Base-by-base conservation (phyloP, 2,329 filamentous ascomycete genomes). In the Myriosclerotinia scirpicola region DNA sequence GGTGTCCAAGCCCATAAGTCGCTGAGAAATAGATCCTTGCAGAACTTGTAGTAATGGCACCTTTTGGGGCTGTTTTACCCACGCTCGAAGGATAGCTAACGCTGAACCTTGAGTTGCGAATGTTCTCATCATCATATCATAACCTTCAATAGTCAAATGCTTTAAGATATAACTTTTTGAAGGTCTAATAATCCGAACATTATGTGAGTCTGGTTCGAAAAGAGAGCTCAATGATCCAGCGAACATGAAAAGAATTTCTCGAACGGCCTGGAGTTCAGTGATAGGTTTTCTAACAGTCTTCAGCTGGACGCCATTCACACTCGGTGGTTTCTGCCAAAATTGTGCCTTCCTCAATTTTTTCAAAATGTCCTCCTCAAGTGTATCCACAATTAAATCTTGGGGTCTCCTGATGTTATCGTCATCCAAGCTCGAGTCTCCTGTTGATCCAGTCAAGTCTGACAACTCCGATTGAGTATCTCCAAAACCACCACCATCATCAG, bases 241-340 rank as follows among this genome's bases (percentile, higher is more conserved):
- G 0, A 98, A 83, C 91, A 97, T 96, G 73, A 92, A 94, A 0
- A 97, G 80, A 0, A 87, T 85, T 74, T 98, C 93, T 58, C 92
- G 86, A 36, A 93, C 80, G 14, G 88, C 81, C 70, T 93, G 87
- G 1, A 90, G 80, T 75, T 97, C 93, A 30, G 74, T 75, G 50
- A 75, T 71, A 34, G 63, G 69, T 54, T 70, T 75, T 61, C 71
- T 74, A 34, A 74, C 72, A 5, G 73, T 75, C 54, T 74, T 71
- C 46, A 75, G 56, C 61, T 69, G 69, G 20, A 73, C 68, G 26
- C 71, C 73, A 65, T 67, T 67, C 12, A 73, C 66, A 66, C 54
- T 72, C 5, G 72, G 71, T 15, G 46, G 70, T 55, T 73, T 81
- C 79, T 61, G 70, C 84, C 84, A 86, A 17, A 79, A 77, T 69